phyloP scores from a whole-genome alignment of 345 rosid species.

The Clausena lansium region DNA sequence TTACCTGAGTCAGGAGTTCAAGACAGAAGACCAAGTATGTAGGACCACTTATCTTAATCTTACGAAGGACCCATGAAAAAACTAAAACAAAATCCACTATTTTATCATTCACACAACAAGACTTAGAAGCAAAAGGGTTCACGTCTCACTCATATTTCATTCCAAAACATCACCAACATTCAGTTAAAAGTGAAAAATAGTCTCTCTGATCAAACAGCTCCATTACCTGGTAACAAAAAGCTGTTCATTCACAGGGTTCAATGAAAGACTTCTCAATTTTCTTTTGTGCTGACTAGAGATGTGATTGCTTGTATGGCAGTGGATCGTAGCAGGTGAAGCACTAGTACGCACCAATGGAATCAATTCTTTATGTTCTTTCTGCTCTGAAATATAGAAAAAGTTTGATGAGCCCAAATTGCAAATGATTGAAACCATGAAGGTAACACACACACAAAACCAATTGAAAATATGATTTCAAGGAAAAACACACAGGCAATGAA shows the following conservation, averaged over 20 bases:
- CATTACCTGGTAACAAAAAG: conserved; percentile 83
- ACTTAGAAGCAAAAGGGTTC: not conserved
- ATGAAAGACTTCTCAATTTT: conserved; percentile 75
- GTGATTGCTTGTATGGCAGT: conserved; percentile 59
- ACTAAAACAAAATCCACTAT: not conserved
- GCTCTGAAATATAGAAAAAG: conserved; percentile 47
- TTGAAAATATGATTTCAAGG: not conserved
- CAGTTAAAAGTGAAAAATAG: not conserved
- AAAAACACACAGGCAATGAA: not conserved
- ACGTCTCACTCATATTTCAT: not conserved
- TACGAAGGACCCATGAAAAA: not conserved
- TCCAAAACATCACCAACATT: not conserved
- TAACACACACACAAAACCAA: not conserved
- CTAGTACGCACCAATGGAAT: conserved; percentile 56
- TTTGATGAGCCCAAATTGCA: conserved; percentile 11
- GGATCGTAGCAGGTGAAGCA: conserved; percentile 48
- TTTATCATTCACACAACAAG: not conserved
- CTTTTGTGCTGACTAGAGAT: conserved; percentile 91
- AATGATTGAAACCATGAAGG: not conserved
- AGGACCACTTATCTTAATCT: not conserved
- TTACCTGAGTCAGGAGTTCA: not conserved
- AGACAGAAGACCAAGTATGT: not conserved
- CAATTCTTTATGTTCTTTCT: conserved; percentile 71
- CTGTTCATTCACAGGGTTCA: conserved; percentile 73
- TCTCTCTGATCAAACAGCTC: not conserved